phyloP scores from a whole-genome alignment of 176 grass and related monocot species.

The Tillandsia leiboldiana region DNA sequence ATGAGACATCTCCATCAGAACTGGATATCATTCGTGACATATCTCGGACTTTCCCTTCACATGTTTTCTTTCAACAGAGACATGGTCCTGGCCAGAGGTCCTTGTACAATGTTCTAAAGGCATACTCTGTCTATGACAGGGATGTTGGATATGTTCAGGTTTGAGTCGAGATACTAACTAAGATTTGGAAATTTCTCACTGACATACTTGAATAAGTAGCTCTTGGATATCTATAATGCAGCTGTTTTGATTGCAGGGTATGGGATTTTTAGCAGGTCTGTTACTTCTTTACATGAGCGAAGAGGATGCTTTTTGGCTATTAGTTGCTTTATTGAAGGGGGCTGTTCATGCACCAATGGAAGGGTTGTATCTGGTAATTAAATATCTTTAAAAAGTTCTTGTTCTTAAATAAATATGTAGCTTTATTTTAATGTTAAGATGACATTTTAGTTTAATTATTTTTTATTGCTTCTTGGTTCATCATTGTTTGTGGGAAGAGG shows the following conservation, averaged over 20 bases:
- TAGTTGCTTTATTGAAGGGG: conserved; percentile 92
- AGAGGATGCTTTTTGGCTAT: conserved; percentile 94
- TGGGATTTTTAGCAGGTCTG: conserved; percentile 93
- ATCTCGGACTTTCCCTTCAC: conserved; percentile 95
- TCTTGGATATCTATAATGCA: conserved; percentile 1
- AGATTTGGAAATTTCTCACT: neutral
- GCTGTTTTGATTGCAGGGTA: conserved; percentile 45
- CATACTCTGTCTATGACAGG: conserved; percentile 92
- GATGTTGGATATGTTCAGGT: conserved; percentile 99
- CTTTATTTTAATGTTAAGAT: neutral
- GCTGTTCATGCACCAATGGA: conserved; percentile 97
- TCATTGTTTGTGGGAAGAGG: too few species aligned
- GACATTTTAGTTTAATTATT: neutral
- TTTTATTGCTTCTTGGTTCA: neutral
- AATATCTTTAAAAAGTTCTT: conserved; percentile 15
- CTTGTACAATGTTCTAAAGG: conserved; percentile 93
- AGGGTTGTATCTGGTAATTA: conserved; percentile 87
- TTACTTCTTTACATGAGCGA: conserved; percentile 98
- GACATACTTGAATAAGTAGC: neutral
- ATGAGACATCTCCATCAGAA: conserved; percentile 88
- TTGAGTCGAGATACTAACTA: conserved; percentile 9
- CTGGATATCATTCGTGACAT: conserved; percentile 97
- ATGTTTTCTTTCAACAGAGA: conserved; percentile 96
- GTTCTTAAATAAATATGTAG: conserved; percentile 8
- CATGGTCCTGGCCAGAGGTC: conserved; percentile 95